Percentiles rank a stretch among this genome's conserved stretches.
These are phyloP conservation scores for Coprinellus micaceus DNA, from an alignment of 768 basidiomycete genomes.

Conservation along the genomic window DNA sequence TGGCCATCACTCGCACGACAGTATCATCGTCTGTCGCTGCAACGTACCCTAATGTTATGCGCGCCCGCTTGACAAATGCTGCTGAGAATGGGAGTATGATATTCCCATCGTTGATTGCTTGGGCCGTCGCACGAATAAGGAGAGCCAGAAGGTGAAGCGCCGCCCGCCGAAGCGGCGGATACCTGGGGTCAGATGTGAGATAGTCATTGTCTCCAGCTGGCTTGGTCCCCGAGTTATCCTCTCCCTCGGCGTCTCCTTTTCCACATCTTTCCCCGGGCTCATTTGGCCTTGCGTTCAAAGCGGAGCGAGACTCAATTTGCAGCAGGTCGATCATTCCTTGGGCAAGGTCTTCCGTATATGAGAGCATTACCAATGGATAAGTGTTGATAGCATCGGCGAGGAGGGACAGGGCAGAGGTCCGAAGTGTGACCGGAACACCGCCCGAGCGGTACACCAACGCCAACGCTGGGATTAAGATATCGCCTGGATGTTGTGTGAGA, in stretches of 20 bases:
- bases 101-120: constrained; percentile 45
- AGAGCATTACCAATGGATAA: constrained; percentile 55
- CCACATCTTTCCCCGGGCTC: background rate
- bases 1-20: constrained; percentile 72
- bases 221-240: constrained; percentile 14
- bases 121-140: constrained; percentile 58
- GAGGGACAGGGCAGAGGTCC: constrained; percentile 57
- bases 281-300: constrained; percentile 10
- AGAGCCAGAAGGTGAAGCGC: constrained; percentile 79
- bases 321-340: constrained; percentile 75
- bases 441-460: constrained; percentile 54
- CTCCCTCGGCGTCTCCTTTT: background rate
- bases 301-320: constrained; percentile 52
- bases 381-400: constrained; percentile 72
- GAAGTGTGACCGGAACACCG: constrained; percentile 67
- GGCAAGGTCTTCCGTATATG: constrained; percentile 59
- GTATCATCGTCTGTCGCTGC: constrained; percentile 67
- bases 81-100: constrained; percentile 19
- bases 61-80: constrained; percentile 45
- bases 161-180: constrained; percentile 80
- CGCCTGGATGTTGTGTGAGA: constrained; percentile 39
- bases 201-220: constrained; percentile 40
- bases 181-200: constrained; percentile 53
- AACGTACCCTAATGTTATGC: constrained; percentile 65
- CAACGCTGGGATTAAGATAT: constrained; percentile 71